Base-by-base conservation (phyloP, 805 yeast species). In the Wickerhamiella sorbophila region DNA sequence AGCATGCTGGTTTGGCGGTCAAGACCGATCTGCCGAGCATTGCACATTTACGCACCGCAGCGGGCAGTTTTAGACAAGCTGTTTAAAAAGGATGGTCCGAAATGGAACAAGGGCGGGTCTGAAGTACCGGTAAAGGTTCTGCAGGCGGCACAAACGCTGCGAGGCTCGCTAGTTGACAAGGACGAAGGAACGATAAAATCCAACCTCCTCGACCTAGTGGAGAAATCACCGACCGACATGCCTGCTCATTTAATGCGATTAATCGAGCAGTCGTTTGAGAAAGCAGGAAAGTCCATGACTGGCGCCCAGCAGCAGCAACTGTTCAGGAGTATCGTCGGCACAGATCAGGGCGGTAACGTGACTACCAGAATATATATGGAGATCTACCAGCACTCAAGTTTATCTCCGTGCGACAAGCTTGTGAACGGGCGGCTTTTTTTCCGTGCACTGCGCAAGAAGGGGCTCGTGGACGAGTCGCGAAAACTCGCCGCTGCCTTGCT, bases 381-480 rank as follows among this genome's bases (percentile, higher is more conserved):
- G 9, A 39, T 55, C 8, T 45, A 48, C 37, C 46, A 49, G n/a
- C 44, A 47, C 20, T 21, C 51, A 6, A 35, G 36, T 15, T 19
- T 52, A 3, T 15, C 39, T 5, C 17, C 26, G 0, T 27, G 27
- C 2, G 48, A 44, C 8, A 41, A 42, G 15, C 40, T 52, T 2
- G 38, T 41, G 22, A 56, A 55, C 35, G 58, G 56, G 2, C 19
- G 47, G 27, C 34, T 41, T 4, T 58, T 48, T 43, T 48, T 48
- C 37, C 24, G 33, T 32, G 39, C 48, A 19, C 43, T 57, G 33
- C 37, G 56, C 5, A 29, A 39, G 9, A 36, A 42, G 31, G 48
- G 49, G 6, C 42, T 41, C 40, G 27, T 39, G 3, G 38, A 20
- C 4, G 58, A 56, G 36, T 44, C 58, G 12, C 44, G 44, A 41